phyloP scores from a whole-genome alignment of 345 rosid species.

The Trapa incisa region DNA sequence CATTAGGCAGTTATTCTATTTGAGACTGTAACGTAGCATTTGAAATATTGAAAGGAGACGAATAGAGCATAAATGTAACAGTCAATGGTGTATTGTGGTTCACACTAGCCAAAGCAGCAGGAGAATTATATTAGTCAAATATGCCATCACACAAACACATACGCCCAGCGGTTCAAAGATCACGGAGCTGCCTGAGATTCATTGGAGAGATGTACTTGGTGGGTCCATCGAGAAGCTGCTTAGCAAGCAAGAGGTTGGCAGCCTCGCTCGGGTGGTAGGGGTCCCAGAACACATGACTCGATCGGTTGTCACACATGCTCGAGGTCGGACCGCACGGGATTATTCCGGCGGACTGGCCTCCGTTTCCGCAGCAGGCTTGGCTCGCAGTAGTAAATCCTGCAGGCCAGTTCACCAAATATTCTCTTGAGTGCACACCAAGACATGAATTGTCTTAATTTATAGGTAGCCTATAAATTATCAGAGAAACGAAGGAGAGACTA shows the following conservation, averaged over 20 bases:
- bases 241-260: constrained; percentile 53
- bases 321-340: constrained; percentile 80
- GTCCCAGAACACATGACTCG: constrained; percentile 80
- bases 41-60: too few relatives aligned
- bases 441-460: too few relatives aligned
- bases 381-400: constrained; percentile 36
- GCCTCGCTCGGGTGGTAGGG: constrained; percentile 86
- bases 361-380: constrained; percentile 73
- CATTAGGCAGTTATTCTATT: too few relatives aligned
- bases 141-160: too few relatives aligned
- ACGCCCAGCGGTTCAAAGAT: constrained; percentile 14
- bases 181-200: constrained; percentile 60
- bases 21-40: too few relatives aligned
- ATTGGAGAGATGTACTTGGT: constrained; percentile 39
- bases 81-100: too few relatives aligned
- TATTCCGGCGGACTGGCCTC: constrained; percentile 76
- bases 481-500: not conserved
- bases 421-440: too few relatives aligned
- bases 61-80: too few relatives aligned
- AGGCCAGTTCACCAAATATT: not conserved
- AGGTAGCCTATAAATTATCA: too few relatives aligned
- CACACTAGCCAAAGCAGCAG: too few relatives aligned
- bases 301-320: constrained; percentile 47
- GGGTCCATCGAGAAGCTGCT: constrained; percentile 46
- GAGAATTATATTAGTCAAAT: too few relatives aligned